Base-by-base conservation (phyloP, 306 rosid species). In the Cucurbita maxima region DNA sequence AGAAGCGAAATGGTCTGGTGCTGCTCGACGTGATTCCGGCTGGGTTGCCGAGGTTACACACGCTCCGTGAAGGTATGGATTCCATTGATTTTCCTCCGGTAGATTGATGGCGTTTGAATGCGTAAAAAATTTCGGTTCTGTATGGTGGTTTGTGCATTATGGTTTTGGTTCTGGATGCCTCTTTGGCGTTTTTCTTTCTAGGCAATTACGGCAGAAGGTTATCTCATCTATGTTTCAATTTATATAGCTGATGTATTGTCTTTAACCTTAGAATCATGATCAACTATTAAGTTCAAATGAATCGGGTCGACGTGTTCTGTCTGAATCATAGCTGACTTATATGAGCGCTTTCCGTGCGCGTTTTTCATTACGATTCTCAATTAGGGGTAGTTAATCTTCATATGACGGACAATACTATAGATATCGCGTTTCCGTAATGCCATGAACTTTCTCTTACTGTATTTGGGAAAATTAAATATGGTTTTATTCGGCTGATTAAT, bases 51-150 rank as follows among this genome's bases (percentile, higher is more conserved):
- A 83, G 92, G 81, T 79, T 90, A 57, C 98, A 94, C 30, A 88
- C 97, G 47, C 92, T 90, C 43, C 87, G 85, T 10, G 97, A 87
- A 90, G 98, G 98, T 94, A 89, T 48, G 75, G 78, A 37, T 81
- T 8, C 12, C 19, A 30, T 38, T 71, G 78, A 73, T 22, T 81
- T 61, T 68, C 79, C 40, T 11, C 63, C 76, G 0, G 83, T 43
- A 52, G 81, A 40, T 68, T 72, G 54, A 75, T 77, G 73, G 13
- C 13, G 61, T 68, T 62, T 7, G 22, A 36, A 8, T 45, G 54
- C 71, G 57, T 4, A 37, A 55, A 25, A 25, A 54, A 40, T 62
- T 61, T 70, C 19, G 64, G 43, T 68, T 44, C 6, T 47, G 18
- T 58, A 22, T 54, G 5, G 5, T 12, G 4, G 13, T 43, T 66